Conservation (phyloP, 495 filamentous ascomycete species). For the Saxophila tyrrhenica region DNA sequence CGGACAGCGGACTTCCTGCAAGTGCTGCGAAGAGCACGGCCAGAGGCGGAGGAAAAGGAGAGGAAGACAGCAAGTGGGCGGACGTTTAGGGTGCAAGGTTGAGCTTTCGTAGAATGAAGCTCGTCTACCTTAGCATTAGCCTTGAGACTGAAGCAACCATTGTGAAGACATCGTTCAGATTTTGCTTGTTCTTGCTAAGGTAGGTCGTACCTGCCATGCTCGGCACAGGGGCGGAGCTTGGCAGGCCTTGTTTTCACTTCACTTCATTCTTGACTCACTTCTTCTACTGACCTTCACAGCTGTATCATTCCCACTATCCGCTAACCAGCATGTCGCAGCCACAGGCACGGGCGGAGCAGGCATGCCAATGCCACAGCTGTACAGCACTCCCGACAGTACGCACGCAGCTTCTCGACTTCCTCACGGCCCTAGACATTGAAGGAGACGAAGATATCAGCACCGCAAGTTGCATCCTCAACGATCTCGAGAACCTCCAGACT, state of each 20-base stretch:
- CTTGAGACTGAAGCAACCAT: too few species aligned
- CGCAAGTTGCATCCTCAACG: not conserved
- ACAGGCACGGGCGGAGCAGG: not conserved
- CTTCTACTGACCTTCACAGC: not conserved
- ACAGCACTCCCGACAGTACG: not conserved
- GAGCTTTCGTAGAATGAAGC: not conserved
- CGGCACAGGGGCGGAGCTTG: not conserved
- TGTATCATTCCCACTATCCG: not conserved
- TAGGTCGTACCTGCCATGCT: not conserved
- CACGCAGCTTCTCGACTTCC: not conserved
- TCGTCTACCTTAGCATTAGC: not conserved
- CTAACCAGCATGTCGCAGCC: not conserved
- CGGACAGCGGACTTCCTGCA: constrained; percentile 97
- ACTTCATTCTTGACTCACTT: not conserved
- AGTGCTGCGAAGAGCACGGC: constrained; percentile 81
- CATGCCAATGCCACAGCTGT: not conserved
- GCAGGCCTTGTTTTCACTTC: not conserved
- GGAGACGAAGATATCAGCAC: not conserved
- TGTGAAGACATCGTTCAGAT: too few species aligned
- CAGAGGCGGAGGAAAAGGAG: constrained; percentile 94
- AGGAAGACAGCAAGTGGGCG: constrained; percentile 95
- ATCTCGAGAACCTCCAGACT: not conserved
- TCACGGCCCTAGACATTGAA: not conserved
- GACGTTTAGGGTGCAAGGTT: constrained; percentile 48
- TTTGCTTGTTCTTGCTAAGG: too few species aligned